Evolutionary conservation across 1,284 basidiomycete species (phyloP), one percentile per base, ranked within the genome.

Genomic region (Puccinia novopanici): DNA sequence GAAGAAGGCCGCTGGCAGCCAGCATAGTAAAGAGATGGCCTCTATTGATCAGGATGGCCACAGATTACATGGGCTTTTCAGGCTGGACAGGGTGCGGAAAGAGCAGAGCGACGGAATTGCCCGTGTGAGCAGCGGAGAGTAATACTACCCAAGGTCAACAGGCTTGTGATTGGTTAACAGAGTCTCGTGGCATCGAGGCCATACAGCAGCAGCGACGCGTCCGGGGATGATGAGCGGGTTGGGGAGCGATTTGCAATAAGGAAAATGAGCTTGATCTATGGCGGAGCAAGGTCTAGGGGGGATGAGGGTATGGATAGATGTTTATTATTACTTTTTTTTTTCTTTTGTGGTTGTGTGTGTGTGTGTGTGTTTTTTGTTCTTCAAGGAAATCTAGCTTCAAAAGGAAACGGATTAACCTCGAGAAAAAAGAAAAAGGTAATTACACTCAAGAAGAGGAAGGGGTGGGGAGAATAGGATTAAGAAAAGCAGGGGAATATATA

Each of bases 301-400:
- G 8, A 45, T 15, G 45, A 22, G 50, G 59, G 59, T 40, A 63
- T 63, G 59, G 45, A 45, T 6, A 40, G 34, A 63, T 63, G 10
- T 40, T 22, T 9, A 27, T 6, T 6, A 40, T 8, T 12, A 4
- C 9, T 13, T 4, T 8, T 12, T 8, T 12, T 52, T 1, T n/a
- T n/a, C n/a, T n/a, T n/a, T n/a, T n/a, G n/a, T n/a, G n/a, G n/a
- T n/a, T n/a, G n/a, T n/a, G n/a, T n/a, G n/a, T n/a, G n/a, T n/a
- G n/a, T n/a, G n/a, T n/a, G n/a, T n/a, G 55, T 24, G n/a, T 27
- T 24, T 27, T 57, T 57, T 24, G 13, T 17, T 63, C 8, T 63
- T 63, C 59, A 63, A 63, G 34, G 59, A 63, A 15, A 63, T 63
- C 59, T 22, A 40, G 34, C 59, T 63, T 63, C 59, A 12, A 63